Base-by-base conservation (phyloP, 2,329 filamentous ascomycete species). In the Curvularia lunata region DNA sequence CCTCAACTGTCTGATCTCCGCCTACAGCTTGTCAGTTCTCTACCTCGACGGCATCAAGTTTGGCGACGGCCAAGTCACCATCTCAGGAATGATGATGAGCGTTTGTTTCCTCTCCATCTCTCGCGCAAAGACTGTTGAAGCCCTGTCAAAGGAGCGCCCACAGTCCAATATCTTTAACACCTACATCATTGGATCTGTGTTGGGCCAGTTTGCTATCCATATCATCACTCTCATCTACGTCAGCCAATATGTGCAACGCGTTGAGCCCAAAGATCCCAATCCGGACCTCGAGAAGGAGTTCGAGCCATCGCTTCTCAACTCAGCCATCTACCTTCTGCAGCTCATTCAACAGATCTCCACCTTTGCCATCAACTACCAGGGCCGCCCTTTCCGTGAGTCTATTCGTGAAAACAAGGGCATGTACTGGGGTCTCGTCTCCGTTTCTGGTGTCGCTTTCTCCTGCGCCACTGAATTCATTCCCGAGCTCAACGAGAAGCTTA, bases 1-100 rank as follows among this genome's bases (percentile, higher is more conserved):
- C 7, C 83, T 99, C 58, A 99, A 99, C 83, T 99, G 95, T 76
- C 83, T 99, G 68, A 99, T 99, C 75, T 97, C 91, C 68, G 95
- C 95, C 37, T 99, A 99, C 86, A 97, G 92, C 78, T 80, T 99
- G 74, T 96, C 91, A 77, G 95, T 99, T 18, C 84, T 99, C 56
- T 99, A 99, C 74, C 86, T 99, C 1, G 94, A 98, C 71, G 95
- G 95, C 63, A 99, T 99, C 84, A 99, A 99, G 82, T 99, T 99
- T 75, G 93, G 95, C 55, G 95, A 99, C 75, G 92, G 93, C 4
- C 95, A 99, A 80, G 95, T 98, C 66, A 99, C 95, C 16, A 98
- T 99, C 71, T 97, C 92, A 69, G 95, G 95, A 68, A 98, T 99
- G 91, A 88, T 99, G 77, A 98, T 99, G 95, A 97, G 93, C 70